Evolutionary conservation across 768 basidiomycete genomes (phyloP).

Genomic region (Tephrocybe sp.): DNA sequence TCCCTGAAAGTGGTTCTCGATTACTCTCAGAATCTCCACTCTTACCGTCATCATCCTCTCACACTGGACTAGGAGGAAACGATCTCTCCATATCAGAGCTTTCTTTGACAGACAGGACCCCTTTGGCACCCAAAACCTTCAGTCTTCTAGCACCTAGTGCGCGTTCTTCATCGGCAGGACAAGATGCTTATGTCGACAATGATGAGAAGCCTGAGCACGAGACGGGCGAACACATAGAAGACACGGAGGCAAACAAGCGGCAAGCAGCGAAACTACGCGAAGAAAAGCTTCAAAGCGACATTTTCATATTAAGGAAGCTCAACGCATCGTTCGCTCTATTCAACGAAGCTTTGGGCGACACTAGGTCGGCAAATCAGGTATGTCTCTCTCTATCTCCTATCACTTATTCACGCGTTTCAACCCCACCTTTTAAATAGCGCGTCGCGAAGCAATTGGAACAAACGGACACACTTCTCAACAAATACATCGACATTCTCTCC

Average conservation of each 20-base stretch:
- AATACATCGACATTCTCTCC: slow-evolving; percentile 66
- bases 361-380: slow-evolving; percentile 71
- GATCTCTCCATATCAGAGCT: slow-evolving; percentile 38
- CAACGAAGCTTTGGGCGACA: slow-evolving; percentile 62
- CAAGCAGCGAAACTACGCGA: slow-evolving; percentile 36
- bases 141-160: slow-evolving; percentile 16
- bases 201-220: slow-evolving; percentile 4
- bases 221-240: slow-evolving; percentile 4
- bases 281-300: slow-evolving; percentile 72
- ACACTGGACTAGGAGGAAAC: slow-evolving; percentile 25
- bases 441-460: slow-evolving; percentile 65
- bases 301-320: slow-evolving; percentile 69
- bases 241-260: slow-evolving; percentile 19
- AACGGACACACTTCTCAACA: slow-evolving; percentile 72
- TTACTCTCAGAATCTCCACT: slow-evolving; percentile 30
- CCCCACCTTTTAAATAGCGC: slow-evolving; percentile 37
- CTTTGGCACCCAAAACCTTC: slow-evolving; percentile 11
- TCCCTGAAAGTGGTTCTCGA: slow-evolving; percentile 20
- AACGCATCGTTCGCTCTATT: slow-evolving; percentile 68
- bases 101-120: slow-evolving; percentile 27
- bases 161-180: slow-evolving; percentile 11
- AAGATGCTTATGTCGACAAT: background rate
- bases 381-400: slow-evolving; percentile 15
- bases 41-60: slow-evolving; percentile 21
- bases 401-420: background rate